phyloP scores from a whole-genome alignment of 805 yeast genomes.

The Kazachstania bromeliacearum region DNA sequence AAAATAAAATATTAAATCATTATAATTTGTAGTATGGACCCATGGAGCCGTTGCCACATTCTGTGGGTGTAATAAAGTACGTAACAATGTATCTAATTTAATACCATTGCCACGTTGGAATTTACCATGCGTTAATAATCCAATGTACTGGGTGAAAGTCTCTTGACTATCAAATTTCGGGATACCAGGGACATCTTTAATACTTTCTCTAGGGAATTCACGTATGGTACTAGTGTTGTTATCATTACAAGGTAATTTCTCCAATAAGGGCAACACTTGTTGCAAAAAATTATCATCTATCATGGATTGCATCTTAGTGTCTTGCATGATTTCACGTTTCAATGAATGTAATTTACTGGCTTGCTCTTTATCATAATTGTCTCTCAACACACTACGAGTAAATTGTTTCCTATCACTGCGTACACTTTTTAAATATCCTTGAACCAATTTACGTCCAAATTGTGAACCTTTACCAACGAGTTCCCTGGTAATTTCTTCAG shows the following conservation, averaged over 20 bases:
- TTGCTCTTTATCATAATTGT: slow-evolving; percentile 14
- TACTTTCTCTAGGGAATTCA: slow-evolving; percentile 14
- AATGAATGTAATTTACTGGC: slow-evolving; percentile 5
- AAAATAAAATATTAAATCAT: slow-evolving; percentile 34
- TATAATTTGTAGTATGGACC: slow-evolving; percentile 29
- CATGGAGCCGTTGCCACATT: slow-evolving; percentile 28
- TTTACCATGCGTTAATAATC: slow-evolving; percentile 31
- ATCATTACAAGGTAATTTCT: slow-evolving; percentile 17
- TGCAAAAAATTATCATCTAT: slow-evolving; percentile 12
- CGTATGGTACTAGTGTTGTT: slow-evolving; percentile 6
- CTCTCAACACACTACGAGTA: too few species aligned
- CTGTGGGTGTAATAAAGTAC: slow-evolving; percentile 33
- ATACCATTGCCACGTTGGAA: slow-evolving; percentile 24
- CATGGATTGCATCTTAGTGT: background rate
- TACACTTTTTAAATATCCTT: slow-evolving; percentile 15
- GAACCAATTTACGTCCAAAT: slow-evolving; percentile 21
- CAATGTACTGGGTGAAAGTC: slow-evolving; percentile 13
- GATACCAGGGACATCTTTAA: slow-evolving; percentile 30
- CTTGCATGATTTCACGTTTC: background rate
- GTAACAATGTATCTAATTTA: slow-evolving; percentile 32
- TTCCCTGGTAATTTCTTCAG: too few species aligned
- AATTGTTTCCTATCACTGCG: background rate
- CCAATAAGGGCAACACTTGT: slow-evolving; percentile 17
- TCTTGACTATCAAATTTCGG: slow-evolving; percentile 25
- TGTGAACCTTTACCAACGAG: slow-evolving; percentile 27